Evolutionary conservation across 768 basidiomycete species (phyloP).

Genomic region (Boletus reticulatus): DNA sequence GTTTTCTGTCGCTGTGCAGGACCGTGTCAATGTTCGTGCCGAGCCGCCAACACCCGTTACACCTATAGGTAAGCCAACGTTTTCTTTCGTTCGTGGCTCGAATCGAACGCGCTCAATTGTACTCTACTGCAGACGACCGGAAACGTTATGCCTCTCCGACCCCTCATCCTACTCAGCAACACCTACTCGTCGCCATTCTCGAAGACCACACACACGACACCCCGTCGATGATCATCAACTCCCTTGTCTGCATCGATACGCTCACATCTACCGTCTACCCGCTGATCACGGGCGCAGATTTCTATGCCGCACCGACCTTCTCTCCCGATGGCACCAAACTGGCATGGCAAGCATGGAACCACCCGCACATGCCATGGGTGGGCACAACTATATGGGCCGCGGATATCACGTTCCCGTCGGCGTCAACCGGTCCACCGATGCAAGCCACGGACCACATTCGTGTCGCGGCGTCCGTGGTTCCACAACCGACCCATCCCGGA

Average conservation of each 20-base stretch:
- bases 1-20: neutral
- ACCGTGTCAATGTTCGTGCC: neutral
- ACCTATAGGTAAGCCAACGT: neutral
- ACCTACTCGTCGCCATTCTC: neutral
- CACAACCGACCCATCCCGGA: neutral
- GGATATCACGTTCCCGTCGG: neutral
- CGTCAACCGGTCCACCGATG: neutral
- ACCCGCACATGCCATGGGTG: slow-evolving; percentile 3
- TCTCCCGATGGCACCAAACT: slow-evolving; percentile 2
- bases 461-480: neutral
- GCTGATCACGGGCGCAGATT: neutral
- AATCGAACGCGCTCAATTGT: neutral
- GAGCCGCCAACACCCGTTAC: neutral
- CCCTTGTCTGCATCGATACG: neutral
- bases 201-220: neutral
- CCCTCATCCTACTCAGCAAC: neutral
- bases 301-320: neutral
- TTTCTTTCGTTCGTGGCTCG: neutral
- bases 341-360: slow-evolving; percentile 1
- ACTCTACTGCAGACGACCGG: neutral
- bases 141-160: slow-evolving; percentile 1
- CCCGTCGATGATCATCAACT: neutral
- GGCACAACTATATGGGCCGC: neutral
- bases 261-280: neutral
- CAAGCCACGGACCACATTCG: neutral